These are phyloP conservation scores for Phytophthora tubulina DNA, from an alignment of 352 stramenopile genomes.

Conservation along the genomic window DNA sequence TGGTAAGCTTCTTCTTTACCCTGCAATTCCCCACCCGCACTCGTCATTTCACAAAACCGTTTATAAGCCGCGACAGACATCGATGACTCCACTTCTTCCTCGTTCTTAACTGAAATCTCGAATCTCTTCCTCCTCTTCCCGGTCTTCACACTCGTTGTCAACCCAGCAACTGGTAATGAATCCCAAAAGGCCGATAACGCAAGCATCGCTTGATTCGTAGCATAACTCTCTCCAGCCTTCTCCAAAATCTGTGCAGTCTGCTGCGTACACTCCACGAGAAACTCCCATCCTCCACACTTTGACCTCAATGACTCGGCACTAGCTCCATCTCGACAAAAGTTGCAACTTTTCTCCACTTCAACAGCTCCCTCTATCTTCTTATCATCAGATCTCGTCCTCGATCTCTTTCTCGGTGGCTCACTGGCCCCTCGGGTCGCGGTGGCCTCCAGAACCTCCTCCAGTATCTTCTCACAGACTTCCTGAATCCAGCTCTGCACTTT, in stretches of 20 bases:
- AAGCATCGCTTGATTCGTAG: constrained; percentile 32
- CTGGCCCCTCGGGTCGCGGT: constrained; percentile 23
- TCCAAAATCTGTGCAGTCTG: constrained; percentile 30
- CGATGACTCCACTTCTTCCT: constrained; percentile 4
- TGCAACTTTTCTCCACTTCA: constrained; percentile 17
- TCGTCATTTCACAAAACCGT: constrained; percentile 17
- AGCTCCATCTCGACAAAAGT: constrained; percentile 40
- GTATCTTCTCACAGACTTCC: constrained; percentile 50
- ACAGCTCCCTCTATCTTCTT: constrained; percentile 1
- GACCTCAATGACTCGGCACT: constrained; percentile 29
- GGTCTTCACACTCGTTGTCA: constrained; percentile 10
- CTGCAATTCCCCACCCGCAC: not conserved
- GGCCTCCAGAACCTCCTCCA: constrained; percentile 50
- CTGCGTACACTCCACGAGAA: constrained; percentile 37
- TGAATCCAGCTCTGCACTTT: constrained; percentile 41
- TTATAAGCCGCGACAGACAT: constrained; percentile 27
- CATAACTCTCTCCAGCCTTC: constrained; percentile 26
- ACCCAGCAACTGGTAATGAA: constrained; percentile 13
- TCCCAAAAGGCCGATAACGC: constrained; percentile 40
- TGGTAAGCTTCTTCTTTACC: not conserved
- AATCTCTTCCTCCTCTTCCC: constrained; percentile 20
- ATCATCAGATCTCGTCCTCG: constrained; percentile 20
- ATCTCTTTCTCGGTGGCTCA: constrained; percentile 19
- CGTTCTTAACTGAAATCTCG: constrained; percentile 21
- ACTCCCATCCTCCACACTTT: constrained; percentile 30